phyloP scores from a whole-genome alignment of 352 stramenopile species.

The Phytophthora cactorum region DNA sequence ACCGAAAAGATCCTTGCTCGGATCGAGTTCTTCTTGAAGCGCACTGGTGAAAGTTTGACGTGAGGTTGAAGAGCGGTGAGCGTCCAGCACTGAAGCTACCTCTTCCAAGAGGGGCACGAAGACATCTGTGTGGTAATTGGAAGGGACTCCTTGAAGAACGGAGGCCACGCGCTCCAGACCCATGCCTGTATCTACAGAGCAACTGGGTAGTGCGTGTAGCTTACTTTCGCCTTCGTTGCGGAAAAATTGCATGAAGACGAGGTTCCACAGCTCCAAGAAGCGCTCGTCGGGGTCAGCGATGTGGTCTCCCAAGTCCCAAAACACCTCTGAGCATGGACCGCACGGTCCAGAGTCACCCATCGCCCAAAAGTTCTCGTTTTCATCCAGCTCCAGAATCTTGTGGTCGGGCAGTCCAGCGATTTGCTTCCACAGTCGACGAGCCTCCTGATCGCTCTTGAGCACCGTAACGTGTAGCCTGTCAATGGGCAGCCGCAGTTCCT shows the following conservation, averaged over 20 bases:
- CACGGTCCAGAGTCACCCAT: slow-evolving; percentile 96
- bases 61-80: slow-evolving; percentile 9
- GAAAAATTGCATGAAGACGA: slow-evolving; percentile 98
- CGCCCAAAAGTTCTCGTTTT: slow-evolving; percentile 97
- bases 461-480: slow-evolving; percentile 77
- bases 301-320: slow-evolving; percentile 91
- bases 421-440: slow-evolving; percentile 59
- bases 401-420: slow-evolving; percentile 56
- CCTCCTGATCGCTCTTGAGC: slow-evolving; percentile 68
- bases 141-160: slow-evolving; percentile 94
- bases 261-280: slow-evolving; percentile 97
- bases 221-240: slow-evolving; percentile 80
- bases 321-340: slow-evolving; percentile 95
- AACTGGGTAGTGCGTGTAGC: slow-evolving; percentile 85
- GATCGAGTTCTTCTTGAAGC: slow-evolving; percentile 54
- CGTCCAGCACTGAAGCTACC: slow-evolving; percentile 56
- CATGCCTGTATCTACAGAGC: slow-evolving; percentile 98
- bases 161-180: slow-evolving; percentile 95
- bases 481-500: slow-evolving; percentile 75
- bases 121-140: slow-evolving; percentile 97
- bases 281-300: slow-evolving; percentile 84
- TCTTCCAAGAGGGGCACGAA: slow-evolving; percentile 92
- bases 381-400: slow-evolving; percentile 72
- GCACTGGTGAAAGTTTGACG: slow-evolving; percentile 43
- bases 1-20: slow-evolving; percentile 52